Percentiles rank a stretch among this genome's conserved stretches.
Evolutionary conservation across 331 rosid genomes (phyloP).

Genomic region (Acacia pycnantha): DNA sequence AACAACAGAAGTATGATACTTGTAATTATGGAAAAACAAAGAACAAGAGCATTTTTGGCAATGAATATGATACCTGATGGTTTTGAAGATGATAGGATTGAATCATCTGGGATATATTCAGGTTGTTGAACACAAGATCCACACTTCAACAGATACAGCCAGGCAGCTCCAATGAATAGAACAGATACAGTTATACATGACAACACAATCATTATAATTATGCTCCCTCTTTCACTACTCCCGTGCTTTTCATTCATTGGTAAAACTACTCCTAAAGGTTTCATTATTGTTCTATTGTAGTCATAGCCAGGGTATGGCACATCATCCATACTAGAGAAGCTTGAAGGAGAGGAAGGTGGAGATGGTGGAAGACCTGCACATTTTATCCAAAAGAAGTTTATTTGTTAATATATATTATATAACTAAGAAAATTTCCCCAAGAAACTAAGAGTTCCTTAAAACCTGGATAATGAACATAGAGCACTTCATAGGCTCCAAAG

Average conservation of each 20-base stretch:
- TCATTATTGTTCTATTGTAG: conserved; percentile 55
- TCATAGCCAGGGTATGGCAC: conserved; percentile 56
- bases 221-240: conserved; percentile 46
- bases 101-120: conserved; percentile 43
- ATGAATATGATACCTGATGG: conserved; percentile 51
- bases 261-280: conserved; percentile 84
- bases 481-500: conserved; percentile 80
- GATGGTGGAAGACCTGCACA: conserved; percentile 94
- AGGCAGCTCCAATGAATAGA: conserved; percentile 59
- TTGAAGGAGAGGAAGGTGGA: conserved; percentile 68
- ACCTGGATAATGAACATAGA: conserved; percentile 89
- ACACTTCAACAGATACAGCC: conserved; percentile 66
- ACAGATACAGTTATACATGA: conserved; percentile 68
- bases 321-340: conserved; percentile 53
- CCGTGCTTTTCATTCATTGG: conserved; percentile 55
- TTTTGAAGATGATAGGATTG: conserved; percentile 50
- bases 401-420: conserved; percentile 11
- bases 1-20: neutral
- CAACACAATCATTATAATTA: conserved; percentile 52
- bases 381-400: conserved; percentile 27
- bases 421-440: neutral
- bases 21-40: conserved; percentile 2
- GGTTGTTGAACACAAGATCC: conserved; percentile 27
- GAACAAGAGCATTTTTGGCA: neutral
- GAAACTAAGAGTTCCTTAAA: conserved; percentile 4